Evolutionary conservation across 1,284 basidiomycete species (phyloP), one percentile per base, ranked within the genome.

Genomic region (Trametes versicolor): DNA sequence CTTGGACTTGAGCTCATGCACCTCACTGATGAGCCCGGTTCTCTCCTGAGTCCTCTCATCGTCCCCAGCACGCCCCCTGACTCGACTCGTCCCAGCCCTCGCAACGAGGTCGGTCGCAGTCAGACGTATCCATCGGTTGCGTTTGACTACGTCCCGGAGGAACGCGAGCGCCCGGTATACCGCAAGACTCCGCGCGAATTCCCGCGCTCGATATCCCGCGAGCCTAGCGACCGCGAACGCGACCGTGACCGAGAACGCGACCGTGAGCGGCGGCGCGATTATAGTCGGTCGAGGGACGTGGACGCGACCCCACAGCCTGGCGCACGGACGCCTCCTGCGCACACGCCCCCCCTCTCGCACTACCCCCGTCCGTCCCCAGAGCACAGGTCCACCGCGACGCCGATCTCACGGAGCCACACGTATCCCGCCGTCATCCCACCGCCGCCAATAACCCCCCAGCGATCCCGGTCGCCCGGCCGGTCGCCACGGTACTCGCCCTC

Each of bases 11-110:
- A 19, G 1, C n/a, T 36, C 29, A 7, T 67, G 25, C 67, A 57
- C 23, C 79, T 88, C 58, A 80, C 85, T 8, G 88, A 90, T 29
- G 89, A 90, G 67, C 81, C 88, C 1, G 70, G 77, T 13, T 82
- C 76, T 49, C 79, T 87, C n/a, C 79, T 91, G 32, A 85, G 82
- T 64, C 87, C 86, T 0, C 75, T 88, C 29, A 71, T 85, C 7
- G 74, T 81, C 21, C 69, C 74, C n/a, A 79, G 78, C 4, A 79
- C 80, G n/a, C 70, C 61, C 29, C 70, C 62, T 56, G 58, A 63
- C 32, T 55, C 64, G 19, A 53, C 68, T 4, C 68, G 65, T 62
- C 73, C 78, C 7, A 67, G 65, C 37, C 66, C 72, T 0, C 36
- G 49, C 23, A 78, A 80, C 4, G 73, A 79, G 60, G 66, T 65